phyloP scores from a whole-genome alignment of 352 stramenopile genomes.

The Globisporangium spiculum region DNA sequence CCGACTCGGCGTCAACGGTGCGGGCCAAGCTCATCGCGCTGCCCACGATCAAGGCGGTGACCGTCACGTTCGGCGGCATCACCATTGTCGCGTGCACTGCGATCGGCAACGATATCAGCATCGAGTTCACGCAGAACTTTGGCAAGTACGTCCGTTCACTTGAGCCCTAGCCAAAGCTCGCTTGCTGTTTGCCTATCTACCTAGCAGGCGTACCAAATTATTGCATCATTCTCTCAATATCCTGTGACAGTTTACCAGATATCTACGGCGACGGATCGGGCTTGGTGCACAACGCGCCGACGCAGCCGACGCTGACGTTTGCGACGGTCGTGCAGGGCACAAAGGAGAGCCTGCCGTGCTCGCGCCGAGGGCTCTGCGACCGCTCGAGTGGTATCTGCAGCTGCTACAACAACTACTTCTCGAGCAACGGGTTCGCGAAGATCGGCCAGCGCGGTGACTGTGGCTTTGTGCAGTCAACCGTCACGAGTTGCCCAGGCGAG shows the following conservation, averaged over 20 bases:
- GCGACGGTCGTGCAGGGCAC: constrained; percentile 74
- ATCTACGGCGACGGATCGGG: constrained; percentile 50
- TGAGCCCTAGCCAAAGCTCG: too few species aligned
- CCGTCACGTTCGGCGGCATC: constrained; percentile 66
- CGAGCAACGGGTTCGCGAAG: constrained; percentile 69
- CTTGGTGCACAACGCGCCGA: constrained; percentile 51
- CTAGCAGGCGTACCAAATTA: too few species aligned
- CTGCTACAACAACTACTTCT: constrained; percentile 87
- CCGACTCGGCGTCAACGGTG: constrained; percentile 50
- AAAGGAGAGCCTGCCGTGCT: constrained; percentile 88
- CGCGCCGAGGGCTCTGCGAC: constrained; percentile 85
- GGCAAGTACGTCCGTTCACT: constrained; percentile 43
- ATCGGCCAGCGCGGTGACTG: constrained; percentile 91
- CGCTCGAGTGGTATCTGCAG: constrained; percentile 60
- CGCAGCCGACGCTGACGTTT: constrained; percentile 41
- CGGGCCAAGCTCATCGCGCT: constrained; percentile 51
- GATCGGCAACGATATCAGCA: constrained; percentile 73
- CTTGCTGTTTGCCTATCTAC: too few species aligned
- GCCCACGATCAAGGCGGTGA: constrained; percentile 59
- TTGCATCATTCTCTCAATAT: background rate
- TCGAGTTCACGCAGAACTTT: constrained; percentile 78
- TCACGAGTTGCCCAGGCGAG: constrained; percentile 66
- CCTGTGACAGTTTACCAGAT: constrained; percentile 37
- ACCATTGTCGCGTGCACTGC: constrained; percentile 62
- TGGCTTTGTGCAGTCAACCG: constrained; percentile 63